Evolutionary conservation across 768 basidiomycete species (phyloP), one percentile per base, ranked within the genome.

Genomic region (Rhizopogon sp.): DNA sequence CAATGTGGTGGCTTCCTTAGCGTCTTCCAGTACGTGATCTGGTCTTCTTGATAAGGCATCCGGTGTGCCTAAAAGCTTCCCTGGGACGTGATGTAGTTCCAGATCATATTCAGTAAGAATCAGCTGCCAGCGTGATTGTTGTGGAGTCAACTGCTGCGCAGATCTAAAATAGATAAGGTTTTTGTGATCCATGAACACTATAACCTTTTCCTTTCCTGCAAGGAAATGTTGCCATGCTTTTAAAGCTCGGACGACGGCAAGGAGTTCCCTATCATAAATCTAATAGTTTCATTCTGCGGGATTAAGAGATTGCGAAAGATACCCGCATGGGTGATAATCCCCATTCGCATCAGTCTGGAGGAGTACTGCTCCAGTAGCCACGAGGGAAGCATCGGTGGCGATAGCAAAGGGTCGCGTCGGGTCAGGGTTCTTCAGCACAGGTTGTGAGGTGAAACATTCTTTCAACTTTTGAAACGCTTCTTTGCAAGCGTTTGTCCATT

Each of bases 161-260:
- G 16, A 6, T 0, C 14, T 1, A 4, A 39, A 20, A 20, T 20
- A 20, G 20, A 20, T 1, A 2, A 20, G 20, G 2, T 20, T 20
- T 70, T 96, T 97, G 69, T 99, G 97, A 64, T 89, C 83, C 0
- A 74, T 72, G 35, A 90, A 5, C 6, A 33, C 33, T 10, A 8
- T 3, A 37, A 89, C 0, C 20, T 20, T 20, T 2, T 20, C 20
- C 20, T 20, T 20, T 20, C 20, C 20, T 1, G 20, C 20, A 20
- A 20, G 20, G 20, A 20, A 20, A 20, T 20, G 20, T 2, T 2
- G 1, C 20, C 20, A 20, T 1, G 20, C 20, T 20, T 20, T 20
- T 2, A 20, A 2, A 20, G 20, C 39, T 6, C 0, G 39, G 39
- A 4, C n/a, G 5, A n/a, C n/a, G 39, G 6, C n/a, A 2, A 6